Conservation (phyloP, 2,329 filamentous ascomycete species). For the Colletotrichum magnum region DNA sequence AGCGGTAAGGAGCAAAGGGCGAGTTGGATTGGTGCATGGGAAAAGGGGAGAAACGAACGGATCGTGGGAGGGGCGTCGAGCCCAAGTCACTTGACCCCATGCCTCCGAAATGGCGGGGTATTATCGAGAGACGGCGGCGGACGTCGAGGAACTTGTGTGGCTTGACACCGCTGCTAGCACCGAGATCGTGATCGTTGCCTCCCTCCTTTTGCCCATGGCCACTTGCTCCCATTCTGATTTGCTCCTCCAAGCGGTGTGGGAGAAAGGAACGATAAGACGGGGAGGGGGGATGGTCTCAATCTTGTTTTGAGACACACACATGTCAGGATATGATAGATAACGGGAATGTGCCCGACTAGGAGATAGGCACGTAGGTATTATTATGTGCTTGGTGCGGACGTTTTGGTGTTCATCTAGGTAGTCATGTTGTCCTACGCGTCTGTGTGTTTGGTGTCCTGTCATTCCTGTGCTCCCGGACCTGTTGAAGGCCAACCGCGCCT, state of each 20-base stretch:
- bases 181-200: background rate
- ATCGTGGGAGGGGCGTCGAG: conserved; percentile 16
- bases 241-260: background rate
- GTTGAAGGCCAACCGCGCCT: conserved; percentile 35
- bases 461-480: conserved; percentile 18
- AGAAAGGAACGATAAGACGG: too few relatives aligned
- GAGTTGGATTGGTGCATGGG: too few relatives aligned
- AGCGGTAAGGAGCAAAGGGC: background rate
- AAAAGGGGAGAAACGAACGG: background rate
- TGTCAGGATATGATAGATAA: too few relatives aligned
- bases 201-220: background rate
- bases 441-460: background rate
- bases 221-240: background rate
- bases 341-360: too few relatives aligned
- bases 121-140: background rate
- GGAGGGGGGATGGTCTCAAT: too few relatives aligned
- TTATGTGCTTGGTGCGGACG: too few relatives aligned
- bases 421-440: background rate
- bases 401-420: background rate
- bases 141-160: conserved; percentile 11
- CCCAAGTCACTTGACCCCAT: conserved; percentile 28
- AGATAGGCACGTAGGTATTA: background rate
- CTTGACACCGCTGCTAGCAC: conserved; percentile 19
- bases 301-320: too few relatives aligned
- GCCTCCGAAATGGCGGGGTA: conserved; percentile 23